These are phyloP conservation scores for Marasmius fiardii DNA, from an alignment of 1,284 basidiomycete species.

Conservation along the genomic window DNA sequence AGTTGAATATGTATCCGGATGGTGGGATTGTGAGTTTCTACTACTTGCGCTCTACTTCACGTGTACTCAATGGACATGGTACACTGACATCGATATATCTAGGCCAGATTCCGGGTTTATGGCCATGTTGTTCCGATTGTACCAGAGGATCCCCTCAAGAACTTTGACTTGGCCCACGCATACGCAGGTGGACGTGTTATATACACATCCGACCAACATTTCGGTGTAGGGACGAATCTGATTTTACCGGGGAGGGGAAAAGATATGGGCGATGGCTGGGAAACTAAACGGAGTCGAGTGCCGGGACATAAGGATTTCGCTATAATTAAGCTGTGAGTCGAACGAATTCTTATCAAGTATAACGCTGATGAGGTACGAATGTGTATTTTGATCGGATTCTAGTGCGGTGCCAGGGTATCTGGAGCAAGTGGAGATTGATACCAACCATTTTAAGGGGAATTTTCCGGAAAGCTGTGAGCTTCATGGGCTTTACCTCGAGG, in stretches of 20 bases:
- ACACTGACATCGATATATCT: not conserved
- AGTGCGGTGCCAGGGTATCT: constrained; percentile 72
- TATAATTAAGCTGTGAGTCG: constrained; percentile 80
- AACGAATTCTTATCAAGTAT: constrained; percentile 5
- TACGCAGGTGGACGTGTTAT: constrained; percentile 86
- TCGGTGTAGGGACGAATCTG: constrained; percentile 88
- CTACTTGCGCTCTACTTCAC: not conserved
- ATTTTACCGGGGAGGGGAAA: constrained; percentile 86
- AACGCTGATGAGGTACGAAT: constrained; percentile 8
- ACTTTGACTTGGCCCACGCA: constrained; percentile 87
- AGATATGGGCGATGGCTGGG: constrained; percentile 99
- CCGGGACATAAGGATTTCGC: constrained; percentile 88
- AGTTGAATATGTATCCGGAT: constrained; percentile 95
- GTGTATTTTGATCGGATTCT: no score
- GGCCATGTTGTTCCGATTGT: constrained; percentile 72
- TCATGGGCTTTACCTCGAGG: constrained; percentile 56
- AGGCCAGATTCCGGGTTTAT: constrained; percentile 89
- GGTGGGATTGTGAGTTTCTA: constrained; percentile 79
- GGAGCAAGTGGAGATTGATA: constrained; percentile 86
- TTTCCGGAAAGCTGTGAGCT: constrained; percentile 90
- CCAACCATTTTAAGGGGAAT: constrained; percentile 95
- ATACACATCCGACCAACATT: constrained; percentile 88
- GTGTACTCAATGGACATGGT: not conserved
- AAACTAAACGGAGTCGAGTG: constrained; percentile 86
- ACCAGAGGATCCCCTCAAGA: constrained; percentile 43